A percentile compares a stretch with the other conserved stretches of the same genome.
Conservation (phyloP, 768 basidiomycete genomes). For the Hemileccinum impolitum region DNA sequence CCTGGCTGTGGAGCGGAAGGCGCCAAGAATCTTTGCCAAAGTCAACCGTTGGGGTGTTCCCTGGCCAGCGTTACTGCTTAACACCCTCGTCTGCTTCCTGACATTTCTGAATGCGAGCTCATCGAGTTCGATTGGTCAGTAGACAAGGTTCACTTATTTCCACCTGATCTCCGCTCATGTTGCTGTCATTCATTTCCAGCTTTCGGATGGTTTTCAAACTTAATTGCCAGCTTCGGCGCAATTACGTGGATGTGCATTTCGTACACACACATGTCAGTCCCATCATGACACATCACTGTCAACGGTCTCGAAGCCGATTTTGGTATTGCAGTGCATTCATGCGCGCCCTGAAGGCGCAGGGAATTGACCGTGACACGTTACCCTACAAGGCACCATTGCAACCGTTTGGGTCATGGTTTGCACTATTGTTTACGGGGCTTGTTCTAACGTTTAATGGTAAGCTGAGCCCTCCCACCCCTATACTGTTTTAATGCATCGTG, state of each 20-base stretch:
- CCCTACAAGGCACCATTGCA: constrained; percentile 61
- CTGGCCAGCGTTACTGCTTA: constrained; percentile 43
- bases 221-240: constrained; percentile 30
- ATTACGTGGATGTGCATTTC: constrained; percentile 37
- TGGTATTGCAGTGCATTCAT: constrained; percentile 15
- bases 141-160: constrained; percentile 19
- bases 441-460: constrained; percentile 57
- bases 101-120: constrained; percentile 56
- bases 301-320: constrained; percentile 3
- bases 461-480: not conserved
- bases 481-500: constrained; percentile 10
- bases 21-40: constrained; percentile 39
- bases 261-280: constrained; percentile 25
- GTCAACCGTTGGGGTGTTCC: constrained; percentile 35
- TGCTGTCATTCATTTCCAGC: constrained; percentile 5
- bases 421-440: constrained; percentile 47
- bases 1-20: constrained; percentile 45
- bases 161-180: constrained; percentile 21
- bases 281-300: constrained; percentile 9
- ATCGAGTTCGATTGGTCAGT: constrained; percentile 47
- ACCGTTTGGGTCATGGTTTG: constrained; percentile 60
- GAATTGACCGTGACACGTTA: constrained; percentile 27
- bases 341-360: constrained; percentile 34
- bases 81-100: constrained; percentile 52
- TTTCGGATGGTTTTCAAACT: constrained; percentile 26